Percentiles rank a stretch among this genome's conserved stretches.
Evolutionary conservation across 345 rosid species (phyloP).

Genomic region (Lenwebbia sp.): DNA sequence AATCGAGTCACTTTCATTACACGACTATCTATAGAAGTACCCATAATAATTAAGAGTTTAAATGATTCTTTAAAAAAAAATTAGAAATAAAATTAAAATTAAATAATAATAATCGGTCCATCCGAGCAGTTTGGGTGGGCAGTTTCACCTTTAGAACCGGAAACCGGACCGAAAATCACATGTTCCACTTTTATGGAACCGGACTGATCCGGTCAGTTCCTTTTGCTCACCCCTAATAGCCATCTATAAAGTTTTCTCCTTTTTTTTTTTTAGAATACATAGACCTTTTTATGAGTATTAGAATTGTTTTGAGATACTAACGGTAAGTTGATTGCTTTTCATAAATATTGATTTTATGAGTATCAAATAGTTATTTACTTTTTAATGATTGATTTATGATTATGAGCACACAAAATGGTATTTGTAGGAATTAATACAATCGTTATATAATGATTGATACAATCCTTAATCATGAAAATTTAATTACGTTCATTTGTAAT

Average conservation of each 20-base stretch:
- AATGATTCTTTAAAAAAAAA: no score
- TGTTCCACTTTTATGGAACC: no score
- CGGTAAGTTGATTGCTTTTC: neutral
- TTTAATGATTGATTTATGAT: neutral
- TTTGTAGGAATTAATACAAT: neutral
- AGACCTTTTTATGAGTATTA: neutral
- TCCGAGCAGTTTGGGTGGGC: no score
- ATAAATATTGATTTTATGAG: neutral
- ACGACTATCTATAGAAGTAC: no score
- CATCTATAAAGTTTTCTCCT: neutral
- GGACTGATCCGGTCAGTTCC: no score
- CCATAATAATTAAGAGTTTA: no score
- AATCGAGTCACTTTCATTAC: no score
- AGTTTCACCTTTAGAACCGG: no score
- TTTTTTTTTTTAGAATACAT: neutral
- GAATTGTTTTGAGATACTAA: neutral
- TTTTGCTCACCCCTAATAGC: neutral
- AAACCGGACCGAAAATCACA: no score
- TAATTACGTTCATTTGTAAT: neutral
- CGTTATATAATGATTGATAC: neutral
- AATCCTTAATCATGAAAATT: neutral
- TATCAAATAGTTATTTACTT: neutral
- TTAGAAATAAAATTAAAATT: no score
- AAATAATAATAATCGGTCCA: no score
- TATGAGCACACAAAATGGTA: neutral